Evolutionary conservation across 2,329 filamentous ascomycete species (phyloP).

Genomic region (Lasiodiplodia citricola): DNA sequence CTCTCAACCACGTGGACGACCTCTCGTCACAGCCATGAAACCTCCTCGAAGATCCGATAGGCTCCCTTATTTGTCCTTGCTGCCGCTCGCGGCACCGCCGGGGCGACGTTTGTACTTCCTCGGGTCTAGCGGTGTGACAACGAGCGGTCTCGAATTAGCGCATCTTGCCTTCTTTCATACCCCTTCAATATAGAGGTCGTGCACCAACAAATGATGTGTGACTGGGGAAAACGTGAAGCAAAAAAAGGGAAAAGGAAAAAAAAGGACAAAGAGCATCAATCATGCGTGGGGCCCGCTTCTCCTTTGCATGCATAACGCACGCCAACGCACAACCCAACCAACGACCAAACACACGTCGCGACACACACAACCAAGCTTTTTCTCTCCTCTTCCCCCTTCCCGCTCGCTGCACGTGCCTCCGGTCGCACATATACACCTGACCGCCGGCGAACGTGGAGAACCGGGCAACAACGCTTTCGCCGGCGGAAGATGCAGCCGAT

Average conservation of each 20-base stretch:
- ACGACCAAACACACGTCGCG: background rate
- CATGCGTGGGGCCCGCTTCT: no score
- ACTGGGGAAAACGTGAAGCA: no score
- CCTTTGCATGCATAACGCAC: no score
- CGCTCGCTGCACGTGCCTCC: background rate
- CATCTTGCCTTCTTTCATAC: background rate
- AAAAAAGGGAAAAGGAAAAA: no score
- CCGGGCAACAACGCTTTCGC: background rate
- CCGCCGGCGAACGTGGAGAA: background rate
- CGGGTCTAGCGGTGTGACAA: conserved; percentile 11
- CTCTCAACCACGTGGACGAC: no score
- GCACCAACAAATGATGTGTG: no score
- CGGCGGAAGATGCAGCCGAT: background rate
- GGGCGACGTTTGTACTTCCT: conserved; percentile 24
- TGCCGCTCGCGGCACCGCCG: background rate
- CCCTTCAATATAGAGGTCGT: no score
- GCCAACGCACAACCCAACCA: background rate
- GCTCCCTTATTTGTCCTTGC: background rate
- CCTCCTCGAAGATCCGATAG: background rate
- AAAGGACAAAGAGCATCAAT: no score
- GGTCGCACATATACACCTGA: background rate
- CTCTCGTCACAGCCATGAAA: background rate
- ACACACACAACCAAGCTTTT: background rate
- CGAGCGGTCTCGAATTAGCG: background rate
- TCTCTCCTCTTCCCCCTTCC: background rate